These are phyloP conservation scores for Candida corydali DNA, from an alignment of 805 yeast genomes.

Conservation along the genomic window DNA sequence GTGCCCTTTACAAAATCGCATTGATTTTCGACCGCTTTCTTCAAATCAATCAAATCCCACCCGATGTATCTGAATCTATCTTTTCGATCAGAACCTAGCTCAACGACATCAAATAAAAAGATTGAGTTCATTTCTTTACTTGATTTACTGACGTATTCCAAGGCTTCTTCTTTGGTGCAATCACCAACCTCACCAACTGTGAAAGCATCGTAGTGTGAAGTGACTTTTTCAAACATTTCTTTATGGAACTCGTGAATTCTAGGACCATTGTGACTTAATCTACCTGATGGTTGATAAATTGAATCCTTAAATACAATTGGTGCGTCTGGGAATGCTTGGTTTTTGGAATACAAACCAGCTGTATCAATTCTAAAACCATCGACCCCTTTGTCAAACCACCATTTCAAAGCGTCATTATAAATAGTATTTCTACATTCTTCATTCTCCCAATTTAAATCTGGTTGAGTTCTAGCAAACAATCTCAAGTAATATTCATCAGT, in stretches of 20 bases:
- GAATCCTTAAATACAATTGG: constrained; percentile 40
- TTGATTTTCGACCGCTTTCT: constrained; percentile 33
- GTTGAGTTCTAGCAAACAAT: constrained; percentile 52
- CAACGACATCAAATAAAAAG: constrained; percentile 28
- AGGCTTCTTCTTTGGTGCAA: constrained; percentile 36
- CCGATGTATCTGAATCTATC: constrained; percentile 34
- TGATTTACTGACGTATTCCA: constrained; percentile 39
- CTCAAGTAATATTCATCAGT: constrained; percentile 54
- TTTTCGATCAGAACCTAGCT: constrained; percentile 32
- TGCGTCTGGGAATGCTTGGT: constrained; percentile 43
- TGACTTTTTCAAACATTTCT: constrained; percentile 44
- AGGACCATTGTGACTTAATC: constrained; percentile 42
- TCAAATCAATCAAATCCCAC: constrained; percentile 37
- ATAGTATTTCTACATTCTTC: constrained; percentile 33
- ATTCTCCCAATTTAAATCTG: constrained; percentile 62
- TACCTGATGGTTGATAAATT: constrained; percentile 36
- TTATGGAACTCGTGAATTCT: constrained; percentile 55
- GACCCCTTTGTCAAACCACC: constrained; percentile 54
- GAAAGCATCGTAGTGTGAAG: constrained; percentile 47
- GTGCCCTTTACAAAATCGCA: constrained; percentile 40
- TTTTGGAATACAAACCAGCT: constrained; percentile 51
- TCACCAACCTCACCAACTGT: constrained; percentile 56
- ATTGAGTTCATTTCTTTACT: constrained; percentile 35
- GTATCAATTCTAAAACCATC: constrained; percentile 60
- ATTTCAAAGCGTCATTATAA: constrained; percentile 45